Evolutionary conservation across 2,329 filamentous ascomycete species (phyloP).

Genomic region (Dactylella cylindrospora): DNA sequence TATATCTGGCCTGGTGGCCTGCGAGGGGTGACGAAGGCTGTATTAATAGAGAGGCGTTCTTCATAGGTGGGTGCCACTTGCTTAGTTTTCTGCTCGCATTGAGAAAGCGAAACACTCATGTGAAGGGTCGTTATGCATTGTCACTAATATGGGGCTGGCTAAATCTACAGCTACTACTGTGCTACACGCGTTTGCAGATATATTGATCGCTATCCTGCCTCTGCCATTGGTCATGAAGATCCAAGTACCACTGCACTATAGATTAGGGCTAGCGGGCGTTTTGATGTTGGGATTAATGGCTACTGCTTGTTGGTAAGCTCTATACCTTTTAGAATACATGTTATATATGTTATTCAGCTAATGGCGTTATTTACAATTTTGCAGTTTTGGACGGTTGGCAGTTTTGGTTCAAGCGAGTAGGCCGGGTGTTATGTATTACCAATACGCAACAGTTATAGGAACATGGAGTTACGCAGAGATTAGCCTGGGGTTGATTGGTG

Average conservation of each 20-base stretch:
- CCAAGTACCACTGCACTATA: constrained; percentile 16
- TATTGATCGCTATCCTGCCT: constrained; percentile 24
- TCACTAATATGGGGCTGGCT: too few species aligned
- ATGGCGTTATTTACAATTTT: not conserved
- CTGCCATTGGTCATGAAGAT: constrained; percentile 27
- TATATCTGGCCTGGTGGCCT: constrained; percentile 1
- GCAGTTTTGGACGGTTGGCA: constrained; percentile 16
- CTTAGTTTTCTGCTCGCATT: not conserved
- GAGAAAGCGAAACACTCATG: too few species aligned
- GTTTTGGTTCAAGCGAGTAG: constrained; percentile 18
- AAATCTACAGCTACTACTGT: constrained; percentile 29
- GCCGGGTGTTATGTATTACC: not conserved
- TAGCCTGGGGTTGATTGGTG: constrained; percentile 33
- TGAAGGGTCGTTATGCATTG: too few species aligned
- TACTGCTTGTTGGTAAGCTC: constrained; percentile 23
- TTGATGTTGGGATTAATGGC: constrained; percentile 31
- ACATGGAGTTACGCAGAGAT: constrained; percentile 28
- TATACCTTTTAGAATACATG: not conserved
- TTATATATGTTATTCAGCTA: not conserved
- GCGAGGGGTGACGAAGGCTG: not conserved
- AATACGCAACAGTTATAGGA: constrained; percentile 7
- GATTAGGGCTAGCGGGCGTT: constrained; percentile 7
- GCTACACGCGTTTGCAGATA: constrained; percentile 21
- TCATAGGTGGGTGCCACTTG: constrained; percentile 13
- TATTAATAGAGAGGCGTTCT: constrained; percentile 14